Conservation (phyloP, 2,329 filamentous ascomycete species). For the Apiospora malaysiana region DNA sequence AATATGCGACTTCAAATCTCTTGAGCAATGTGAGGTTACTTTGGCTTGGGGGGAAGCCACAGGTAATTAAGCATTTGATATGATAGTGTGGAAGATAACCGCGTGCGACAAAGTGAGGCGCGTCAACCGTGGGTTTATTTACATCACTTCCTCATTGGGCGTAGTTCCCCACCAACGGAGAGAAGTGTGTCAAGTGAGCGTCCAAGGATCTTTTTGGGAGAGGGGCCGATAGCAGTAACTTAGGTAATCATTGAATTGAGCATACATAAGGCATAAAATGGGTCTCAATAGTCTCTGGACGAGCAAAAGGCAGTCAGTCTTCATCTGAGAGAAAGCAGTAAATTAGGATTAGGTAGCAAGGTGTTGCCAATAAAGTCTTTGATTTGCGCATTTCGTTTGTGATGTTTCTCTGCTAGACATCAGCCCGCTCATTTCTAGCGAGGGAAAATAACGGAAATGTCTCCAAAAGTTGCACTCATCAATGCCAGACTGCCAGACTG, state of each 20-base stretch:
- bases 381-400: neutral
- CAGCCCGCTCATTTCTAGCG: neutral
- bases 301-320: neutral
- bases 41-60: conserved; percentile 22
- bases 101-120: conserved; percentile 5
- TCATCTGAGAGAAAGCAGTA: no score
- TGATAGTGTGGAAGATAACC: neutral
- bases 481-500: neutral
- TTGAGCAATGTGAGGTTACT: conserved; percentile 14
- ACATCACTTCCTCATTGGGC: conserved; percentile 23
- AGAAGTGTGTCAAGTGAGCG: neutral
- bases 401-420: neutral
- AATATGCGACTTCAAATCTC: conserved; percentile 43
- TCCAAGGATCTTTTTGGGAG: neutral
- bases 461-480: neutral
- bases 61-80: neutral
- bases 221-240: neutral
- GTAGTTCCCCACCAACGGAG: conserved; percentile 9
- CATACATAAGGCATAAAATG: conserved; percentile 1
- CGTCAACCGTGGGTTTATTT: conserved; percentile 23
- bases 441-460: neutral
- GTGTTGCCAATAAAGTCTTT: no score
- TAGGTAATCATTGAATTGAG: neutral
- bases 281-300: neutral
- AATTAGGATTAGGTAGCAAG: no score